Evolutionary conservation across 305 asterid genomes (phyloP).

Genomic region (Fraxinus velutina): DNA sequence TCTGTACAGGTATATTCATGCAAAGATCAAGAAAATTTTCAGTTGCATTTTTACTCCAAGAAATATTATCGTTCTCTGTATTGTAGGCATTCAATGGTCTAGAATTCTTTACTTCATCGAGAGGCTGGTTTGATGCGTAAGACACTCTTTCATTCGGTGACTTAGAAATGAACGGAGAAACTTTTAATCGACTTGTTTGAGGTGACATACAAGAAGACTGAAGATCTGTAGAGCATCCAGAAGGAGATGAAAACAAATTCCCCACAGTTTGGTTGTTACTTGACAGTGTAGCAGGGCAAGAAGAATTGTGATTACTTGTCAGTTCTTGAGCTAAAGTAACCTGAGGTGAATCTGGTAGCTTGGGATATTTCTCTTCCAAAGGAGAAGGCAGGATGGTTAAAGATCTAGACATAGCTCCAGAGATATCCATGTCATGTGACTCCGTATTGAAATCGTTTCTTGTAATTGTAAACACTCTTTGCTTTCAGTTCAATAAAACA

Average conservation of each 20-base stretch:
- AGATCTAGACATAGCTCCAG: conserved; percentile 50
- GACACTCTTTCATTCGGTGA: conserved; percentile 31
- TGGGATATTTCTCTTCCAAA: conserved; percentile 41
- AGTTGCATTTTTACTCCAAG: conserved; percentile 43
- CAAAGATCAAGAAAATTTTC: conserved; percentile 40
- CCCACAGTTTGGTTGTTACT: conserved; percentile 25
- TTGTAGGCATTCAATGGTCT: not conserved
- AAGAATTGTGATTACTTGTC: conserved; percentile 25
- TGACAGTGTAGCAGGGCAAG: conserved; percentile 23
- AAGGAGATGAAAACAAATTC: conserved; percentile 46
- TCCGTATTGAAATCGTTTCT: conserved; percentile 33
- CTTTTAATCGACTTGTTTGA: conserved; percentile 26
- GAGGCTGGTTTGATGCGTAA: conserved; percentile 24
- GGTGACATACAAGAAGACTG: conserved; percentile 31
- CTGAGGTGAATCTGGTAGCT: conserved; percentile 13
- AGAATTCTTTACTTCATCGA: conserved; percentile 30
- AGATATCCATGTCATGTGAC: conserved; percentile 41
- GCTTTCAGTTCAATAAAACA: not conserved
- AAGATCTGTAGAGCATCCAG: conserved; percentile 26
- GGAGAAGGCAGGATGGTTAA: conserved; percentile 44
- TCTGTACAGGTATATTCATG: not conserved
- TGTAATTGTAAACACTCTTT: conserved; percentile 9
- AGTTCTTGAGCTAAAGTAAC: conserved; percentile 28
- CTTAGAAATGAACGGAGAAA: conserved; percentile 34
- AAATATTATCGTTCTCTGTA: conserved; percentile 17